Conservation (phyloP, 2,329 filamentous ascomycete species). For the Ceratocystis huliohia region DNA sequence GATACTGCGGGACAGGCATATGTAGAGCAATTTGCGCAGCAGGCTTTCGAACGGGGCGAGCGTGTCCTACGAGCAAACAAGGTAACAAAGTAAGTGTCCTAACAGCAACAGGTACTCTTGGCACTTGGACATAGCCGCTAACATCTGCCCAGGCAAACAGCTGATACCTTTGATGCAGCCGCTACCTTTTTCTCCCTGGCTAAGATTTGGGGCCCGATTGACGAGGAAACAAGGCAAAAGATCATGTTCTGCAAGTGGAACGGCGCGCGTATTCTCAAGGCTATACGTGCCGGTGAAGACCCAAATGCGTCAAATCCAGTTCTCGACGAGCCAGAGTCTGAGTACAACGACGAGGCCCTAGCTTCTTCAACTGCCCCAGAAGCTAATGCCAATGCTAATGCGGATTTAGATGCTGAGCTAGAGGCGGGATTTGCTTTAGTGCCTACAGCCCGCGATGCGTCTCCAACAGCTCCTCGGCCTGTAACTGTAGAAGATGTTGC, state of each 20-base stretch:
- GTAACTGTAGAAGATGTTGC: conserved; percentile 12
- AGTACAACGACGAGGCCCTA: conserved; percentile 18
- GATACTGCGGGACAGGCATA: conserved; percentile 80
- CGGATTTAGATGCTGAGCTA: conserved; percentile 24
- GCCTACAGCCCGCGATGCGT: conserved; percentile 23
- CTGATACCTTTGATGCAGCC: conserved; percentile 84
- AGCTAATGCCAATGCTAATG: conserved; percentile 19
- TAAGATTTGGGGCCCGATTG: conserved; percentile 66
- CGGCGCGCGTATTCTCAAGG: conserved; percentile 77
- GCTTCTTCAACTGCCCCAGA: background rate
- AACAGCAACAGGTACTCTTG: background rate
- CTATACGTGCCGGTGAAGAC: conserved; percentile 79
- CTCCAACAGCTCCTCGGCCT: conserved; percentile 5
- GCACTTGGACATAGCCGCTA: background rate
- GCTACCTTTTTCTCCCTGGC: conserved; percentile 83
- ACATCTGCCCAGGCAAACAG: conserved; percentile 56
- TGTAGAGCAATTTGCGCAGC: conserved; percentile 83
- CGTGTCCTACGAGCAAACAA: conserved; percentile 69
- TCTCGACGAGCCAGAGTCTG: conserved; percentile 37
- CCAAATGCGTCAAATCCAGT: conserved; percentile 79
- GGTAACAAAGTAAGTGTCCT: conserved; percentile 53
- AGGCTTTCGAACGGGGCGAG: conserved; percentile 76
- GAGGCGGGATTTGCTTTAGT: conserved; percentile 23
- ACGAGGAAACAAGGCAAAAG: conserved; percentile 67
- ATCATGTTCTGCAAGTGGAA: conserved; percentile 97